Base-by-base conservation (phyloP, 805 yeast genomes). In the Candida nonsorbophila region DNA sequence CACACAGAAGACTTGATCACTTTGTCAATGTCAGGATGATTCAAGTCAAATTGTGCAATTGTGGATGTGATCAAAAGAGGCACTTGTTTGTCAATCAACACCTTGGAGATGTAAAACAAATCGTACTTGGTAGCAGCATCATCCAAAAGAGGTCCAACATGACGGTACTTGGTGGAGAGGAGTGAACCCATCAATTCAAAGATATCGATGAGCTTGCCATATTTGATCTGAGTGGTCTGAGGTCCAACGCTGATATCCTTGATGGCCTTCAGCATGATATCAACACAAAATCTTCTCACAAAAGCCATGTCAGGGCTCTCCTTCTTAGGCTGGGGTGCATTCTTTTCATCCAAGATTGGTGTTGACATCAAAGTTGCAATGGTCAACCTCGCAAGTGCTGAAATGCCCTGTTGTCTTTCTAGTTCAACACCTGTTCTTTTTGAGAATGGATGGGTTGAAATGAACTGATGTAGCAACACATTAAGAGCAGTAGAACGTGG, bases 401-500 rank as follows among this genome's bases (percentile, higher is more conserved):
- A 71, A 4, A 86, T 64, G 0, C 77, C 63, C 19, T 58, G 57
- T 39, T 72, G 67, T 55, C 94, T 60, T 33, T 71, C 71, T 18
- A 37, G 51, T 25, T 67, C 74, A 8, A 58, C 46, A 2, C 65
- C 70, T 3, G 40, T 37, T 9, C 57, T 59, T 1, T 52, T 50
- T 7, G 48, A 62, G 21, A 60, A 60, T 40, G 57, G 62, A n/a
- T 69, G 61, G 3, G 78, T 66, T 3, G 82, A 77, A 3, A 87
- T 53, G 27, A 88, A 64, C 45, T 82, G 87, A 48, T 84, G 87
- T 11, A 87, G 53, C 35, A 87, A 69, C 41, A 84, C 75, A 48
- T 86, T 84, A 37, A 88, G 53, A 1, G 90, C 79, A 0, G 94
- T 81, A 0, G 85, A 67, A 16, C 90, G 67, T 2, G 94, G 94